phyloP scores from a whole-genome alignment of 305 asterid genomes.

The Striga hermonthica region DNA sequence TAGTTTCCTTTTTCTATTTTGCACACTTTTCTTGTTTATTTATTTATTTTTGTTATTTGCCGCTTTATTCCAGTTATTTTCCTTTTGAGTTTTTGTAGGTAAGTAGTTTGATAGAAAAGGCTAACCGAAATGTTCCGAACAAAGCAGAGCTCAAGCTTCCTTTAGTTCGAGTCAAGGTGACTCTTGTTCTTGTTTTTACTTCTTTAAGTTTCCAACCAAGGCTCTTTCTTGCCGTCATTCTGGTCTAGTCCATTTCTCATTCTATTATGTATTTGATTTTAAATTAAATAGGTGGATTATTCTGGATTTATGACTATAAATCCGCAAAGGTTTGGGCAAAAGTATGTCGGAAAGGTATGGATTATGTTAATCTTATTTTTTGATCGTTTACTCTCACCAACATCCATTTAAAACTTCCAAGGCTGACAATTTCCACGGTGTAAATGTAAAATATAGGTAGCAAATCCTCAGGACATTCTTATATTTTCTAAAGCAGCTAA shows the following conservation, averaged over 20 bases:
- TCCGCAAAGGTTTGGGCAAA: slow-evolving; percentile 95
- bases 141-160: slow-evolving; percentile 80
- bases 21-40: slow-evolving; percentile 16
- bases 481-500: slow-evolving; percentile 90
- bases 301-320: slow-evolving; percentile 98
- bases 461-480: slow-evolving; percentile 98
- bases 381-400: slow-evolving; percentile 19
- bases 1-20: slow-evolving; percentile 18
- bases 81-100: slow-evolving; percentile 49
- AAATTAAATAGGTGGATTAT: slow-evolving; percentile 79
- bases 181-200: slow-evolving; percentile 21
- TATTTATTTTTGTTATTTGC: background rate
- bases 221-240: slow-evolving; percentile 24
- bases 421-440: slow-evolving; percentile 32
- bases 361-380: background rate
- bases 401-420: slow-evolving; percentile 7
- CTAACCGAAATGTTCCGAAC: slow-evolving; percentile 49
- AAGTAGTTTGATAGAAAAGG: slow-evolving; percentile 66
- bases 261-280: slow-evolving; percentile 27
- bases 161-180: slow-evolving; percentile 81
- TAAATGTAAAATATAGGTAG: slow-evolving; percentile 54
- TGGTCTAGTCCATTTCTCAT: slow-evolving; percentile 23
- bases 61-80: slow-evolving; percentile 9
- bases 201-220: slow-evolving; percentile 4
- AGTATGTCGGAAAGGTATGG: slow-evolving; percentile 90